Percentiles rank a stretch among this genome's conserved stretches.
These are phyloP conservation scores for Diaporthe destruens DNA, from an alignment of 2,329 filamentous ascomycete species.

Conservation along the genomic window DNA sequence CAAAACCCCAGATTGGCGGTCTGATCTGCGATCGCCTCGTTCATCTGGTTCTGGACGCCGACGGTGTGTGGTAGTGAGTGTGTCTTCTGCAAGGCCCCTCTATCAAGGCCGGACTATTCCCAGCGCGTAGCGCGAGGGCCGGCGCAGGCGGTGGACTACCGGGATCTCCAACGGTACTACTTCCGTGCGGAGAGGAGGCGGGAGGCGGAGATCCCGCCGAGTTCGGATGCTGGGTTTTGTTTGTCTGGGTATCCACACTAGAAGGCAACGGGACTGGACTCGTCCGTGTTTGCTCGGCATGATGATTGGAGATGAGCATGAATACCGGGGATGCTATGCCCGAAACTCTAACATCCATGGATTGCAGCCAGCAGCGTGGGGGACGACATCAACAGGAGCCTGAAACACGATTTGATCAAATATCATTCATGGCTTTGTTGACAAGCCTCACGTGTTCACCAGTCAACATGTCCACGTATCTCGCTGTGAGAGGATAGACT, in stretches of 20 bases:
- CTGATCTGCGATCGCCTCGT: conserved; percentile 20
- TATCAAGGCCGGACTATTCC: conserved; percentile 19
- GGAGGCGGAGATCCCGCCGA: conserved; percentile 15
- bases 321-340: neutral
- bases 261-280: neutral
- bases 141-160: conserved; percentile 11
- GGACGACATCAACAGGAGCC: neutral
- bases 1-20: conserved; percentile 27
- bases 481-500: neutral
- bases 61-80: neutral
- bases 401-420: neutral
- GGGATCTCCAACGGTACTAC: conserved; percentile 29
- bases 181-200: conserved; percentile 14
- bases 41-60: neutral
- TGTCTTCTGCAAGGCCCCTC: neutral
- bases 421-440: conserved; percentile 13
- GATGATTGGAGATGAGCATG: conserved; percentile 7
- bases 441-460: neutral
- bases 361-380: neutral
- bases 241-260: neutral
- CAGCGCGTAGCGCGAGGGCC: conserved; percentile 18
- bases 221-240: neutral
- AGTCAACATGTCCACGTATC: conserved; percentile 13
- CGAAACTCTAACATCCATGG: neutral
- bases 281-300: neutral